Conservation (phyloP, 805 yeast species). For the Yamadazyma paraphyllophila region DNA sequence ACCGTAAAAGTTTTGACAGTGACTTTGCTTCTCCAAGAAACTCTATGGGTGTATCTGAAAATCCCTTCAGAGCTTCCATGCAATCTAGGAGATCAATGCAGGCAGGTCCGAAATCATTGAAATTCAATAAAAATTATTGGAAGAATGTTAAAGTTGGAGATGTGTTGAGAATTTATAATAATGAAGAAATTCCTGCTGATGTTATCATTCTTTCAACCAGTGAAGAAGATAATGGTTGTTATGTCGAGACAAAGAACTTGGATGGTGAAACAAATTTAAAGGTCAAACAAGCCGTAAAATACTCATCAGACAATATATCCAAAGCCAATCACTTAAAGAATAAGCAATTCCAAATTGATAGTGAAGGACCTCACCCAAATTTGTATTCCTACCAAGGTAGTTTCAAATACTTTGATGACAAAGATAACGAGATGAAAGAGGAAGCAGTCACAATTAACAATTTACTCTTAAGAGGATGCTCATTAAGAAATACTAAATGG, state of each 20-base stretch:
- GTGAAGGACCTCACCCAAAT: constrained; percentile 83
- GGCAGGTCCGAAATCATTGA: constrained; percentile 21
- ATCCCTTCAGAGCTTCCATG: constrained; percentile 18
- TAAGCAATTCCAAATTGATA: constrained; percentile 64
- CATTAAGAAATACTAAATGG: constrained; percentile 81
- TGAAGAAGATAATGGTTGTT: constrained; percentile 66
- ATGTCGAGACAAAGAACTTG: constrained; percentile 50
- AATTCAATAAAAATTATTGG: constrained; percentile 49
- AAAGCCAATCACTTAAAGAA: constrained; percentile 36
- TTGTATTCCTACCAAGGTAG: constrained; percentile 76
- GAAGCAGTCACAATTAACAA: constrained; percentile 73
- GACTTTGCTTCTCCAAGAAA: constrained; percentile 16
- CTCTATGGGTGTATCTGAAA: constrained; percentile 13
- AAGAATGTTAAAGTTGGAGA: constrained; percentile 77
- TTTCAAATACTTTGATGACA: constrained; percentile 25
- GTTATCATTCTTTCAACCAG: constrained; percentile 64
- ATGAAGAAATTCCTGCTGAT: constrained; percentile 81
- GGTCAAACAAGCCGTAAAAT: constrained; percentile 70
- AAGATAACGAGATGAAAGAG: constrained; percentile 25
- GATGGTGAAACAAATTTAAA: constrained; percentile 63
- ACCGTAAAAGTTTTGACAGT: constrained; percentile 36
- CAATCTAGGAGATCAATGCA: constrained; percentile 14
- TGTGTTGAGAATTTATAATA: constrained; percentile 60
- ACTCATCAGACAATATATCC: constrained; percentile 46
- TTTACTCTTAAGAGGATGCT: constrained; percentile 69